Conservation (phyloP, 345 rosid species). For the Melastoma malabathricum region DNA sequence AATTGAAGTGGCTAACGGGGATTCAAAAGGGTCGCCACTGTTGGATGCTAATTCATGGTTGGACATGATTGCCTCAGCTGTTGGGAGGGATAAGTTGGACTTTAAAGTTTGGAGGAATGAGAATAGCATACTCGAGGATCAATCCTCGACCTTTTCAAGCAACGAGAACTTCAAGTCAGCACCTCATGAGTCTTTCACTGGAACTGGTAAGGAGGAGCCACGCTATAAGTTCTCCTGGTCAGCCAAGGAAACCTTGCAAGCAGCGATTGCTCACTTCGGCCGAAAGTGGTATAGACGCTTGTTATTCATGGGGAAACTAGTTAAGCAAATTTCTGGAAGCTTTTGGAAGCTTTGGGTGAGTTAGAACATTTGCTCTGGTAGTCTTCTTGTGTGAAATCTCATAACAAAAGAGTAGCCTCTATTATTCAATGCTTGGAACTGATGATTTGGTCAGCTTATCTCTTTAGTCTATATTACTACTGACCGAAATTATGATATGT, state of each 20-base stretch:
- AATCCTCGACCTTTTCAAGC: no score
- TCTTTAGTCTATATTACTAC: no score
- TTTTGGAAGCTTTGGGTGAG: slow-evolving; percentile 73
- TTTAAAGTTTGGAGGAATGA: slow-evolving; percentile 43
- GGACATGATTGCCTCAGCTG: slow-evolving; percentile 35
- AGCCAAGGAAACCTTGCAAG: slow-evolving; percentile 67
- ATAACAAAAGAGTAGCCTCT: no score
- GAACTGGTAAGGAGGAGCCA: slow-evolving; percentile 43
- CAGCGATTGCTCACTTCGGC: slow-evolving; percentile 46
- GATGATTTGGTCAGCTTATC: no score
- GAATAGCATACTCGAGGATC: slow-evolving; percentile 29
- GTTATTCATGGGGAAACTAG: slow-evolving; percentile 47
- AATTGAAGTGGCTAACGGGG: slow-evolving; percentile 28
- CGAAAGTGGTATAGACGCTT: slow-evolving; percentile 66
- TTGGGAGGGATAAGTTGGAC: slow-evolving; percentile 27
- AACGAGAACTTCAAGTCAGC: slow-evolving; percentile 36
- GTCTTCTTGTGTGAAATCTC: no score
- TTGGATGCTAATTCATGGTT: slow-evolving; percentile 35
- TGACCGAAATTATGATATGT: no score
- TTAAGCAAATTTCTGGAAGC: slow-evolving; percentile 32
- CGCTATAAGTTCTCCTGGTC: slow-evolving; percentile 39
- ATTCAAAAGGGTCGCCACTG: slow-evolving; percentile 33
- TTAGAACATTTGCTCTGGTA: no score
- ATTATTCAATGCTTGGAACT: no score
- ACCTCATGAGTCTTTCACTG: slow-evolving; percentile 24